Percentiles rank a stretch among this genome's conserved stretches.
Conservation (phyloP, 768 basidiomycete species). For the Royoungia palumana region DNA sequence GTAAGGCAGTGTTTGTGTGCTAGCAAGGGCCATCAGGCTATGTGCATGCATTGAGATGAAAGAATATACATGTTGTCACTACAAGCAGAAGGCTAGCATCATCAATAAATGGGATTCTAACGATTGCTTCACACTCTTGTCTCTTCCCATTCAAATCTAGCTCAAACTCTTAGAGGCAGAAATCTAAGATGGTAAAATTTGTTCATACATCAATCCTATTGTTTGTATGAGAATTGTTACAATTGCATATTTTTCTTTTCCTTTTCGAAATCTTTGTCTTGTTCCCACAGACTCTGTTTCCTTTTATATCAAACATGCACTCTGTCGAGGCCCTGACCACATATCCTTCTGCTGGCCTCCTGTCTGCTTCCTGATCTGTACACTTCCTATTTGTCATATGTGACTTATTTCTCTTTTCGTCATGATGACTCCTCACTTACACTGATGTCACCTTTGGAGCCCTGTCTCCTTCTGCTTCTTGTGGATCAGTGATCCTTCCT, state of each 20-base stretch:
- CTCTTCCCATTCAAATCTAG: constrained; percentile 97
- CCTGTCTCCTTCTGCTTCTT: no score
- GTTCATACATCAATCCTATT: constrained; percentile 86
- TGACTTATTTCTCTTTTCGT: no score
- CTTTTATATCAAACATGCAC: no score
- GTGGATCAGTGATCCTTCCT: no score
- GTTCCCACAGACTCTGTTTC: constrained; percentile 79
- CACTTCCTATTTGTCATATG: no score
- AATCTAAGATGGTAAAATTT: constrained; percentile 86
- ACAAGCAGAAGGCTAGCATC: constrained; percentile 67
- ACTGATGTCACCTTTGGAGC: no score
- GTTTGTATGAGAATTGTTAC: constrained; percentile 1
- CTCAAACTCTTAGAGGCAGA: constrained; percentile 91
- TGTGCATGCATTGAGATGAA: not conserved
- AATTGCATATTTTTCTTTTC: no score
- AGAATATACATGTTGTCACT: constrained; percentile 68
- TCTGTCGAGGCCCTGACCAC: no score
- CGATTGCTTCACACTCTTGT: constrained; percentile 97
- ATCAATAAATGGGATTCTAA: constrained; percentile 98
- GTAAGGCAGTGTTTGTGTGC: constrained; percentile 78
- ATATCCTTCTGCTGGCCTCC: no score
- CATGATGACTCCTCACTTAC: no score
- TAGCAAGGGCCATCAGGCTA: constrained; percentile 26
- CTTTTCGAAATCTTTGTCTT: no score
- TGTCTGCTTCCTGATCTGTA: no score